Base-by-base conservation (phyloP, 2,329 filamentous ascomycete genomes). In the Cordyceps pruinosa region DNA sequence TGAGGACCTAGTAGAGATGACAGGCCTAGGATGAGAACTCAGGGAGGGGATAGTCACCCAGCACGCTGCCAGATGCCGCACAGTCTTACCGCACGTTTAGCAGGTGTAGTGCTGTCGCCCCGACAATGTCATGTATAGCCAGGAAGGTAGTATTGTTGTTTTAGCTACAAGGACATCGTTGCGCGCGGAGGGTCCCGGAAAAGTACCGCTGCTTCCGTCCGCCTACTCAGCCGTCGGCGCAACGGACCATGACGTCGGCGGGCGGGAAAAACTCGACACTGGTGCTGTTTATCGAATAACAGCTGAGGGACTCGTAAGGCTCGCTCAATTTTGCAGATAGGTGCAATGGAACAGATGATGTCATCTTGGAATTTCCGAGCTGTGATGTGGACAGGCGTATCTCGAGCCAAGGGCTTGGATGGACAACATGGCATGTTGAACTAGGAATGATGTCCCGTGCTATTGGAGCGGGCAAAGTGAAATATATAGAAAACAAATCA, bases 331-430 rank as follows among this genome's bases (percentile, higher is more conserved):
- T n/a, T n/a, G n/a, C 21, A n/a, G 39, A 50, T 50, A 25, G 37
- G 47, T 5, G n/a, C 15, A 7, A 54, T 15, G 2, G 51, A 54
- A 17, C 60, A 60, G 30, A 21, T 12, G 15, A 61, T 13, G 1
- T 46, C 32, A 10, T 61, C 58, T 2, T 45, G 25, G 13, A 56
- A 58, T 1, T 52, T 51, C 5, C 60, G 58, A 3, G 60, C 52
- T 4, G 53, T 23, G 9, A 61, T 47, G 3, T 17, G 44, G 26
- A 60, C 55, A 61, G 30, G 15, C 60, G 49, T 28, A 56, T 61
- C 32, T 61, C 58, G 32, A 48, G 15, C 19, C 2, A 60, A 42
- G 1, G 51, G 5, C 7, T 32, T 46, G 23, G 60, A 61, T 5
- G 52, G 58, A 21, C 60, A 60, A 0, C 19, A 21, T 8, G 57